Percentiles rank a stretch among this genome's conserved stretches.
phyloP scores from a whole-genome alignment of 2,329 filamentous ascomycete genomes.

The Aspergillus novoparasiticus region DNA sequence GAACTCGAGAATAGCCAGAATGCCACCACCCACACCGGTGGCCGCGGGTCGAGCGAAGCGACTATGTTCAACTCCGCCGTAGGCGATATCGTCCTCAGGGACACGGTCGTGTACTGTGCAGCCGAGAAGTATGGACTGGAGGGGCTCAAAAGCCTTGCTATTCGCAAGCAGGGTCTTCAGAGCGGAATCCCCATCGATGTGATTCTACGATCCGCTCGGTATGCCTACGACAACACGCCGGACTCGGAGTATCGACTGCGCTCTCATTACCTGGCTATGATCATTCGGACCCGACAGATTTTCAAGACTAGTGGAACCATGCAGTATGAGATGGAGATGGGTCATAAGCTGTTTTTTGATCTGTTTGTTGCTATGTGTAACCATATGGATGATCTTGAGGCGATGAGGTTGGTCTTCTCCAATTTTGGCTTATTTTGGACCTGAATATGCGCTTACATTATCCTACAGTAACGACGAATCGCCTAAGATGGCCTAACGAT shows the following conservation, averaged over 20 bases:
- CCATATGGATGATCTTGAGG: conserved; percentile 93
- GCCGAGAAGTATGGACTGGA: conserved; percentile 89
- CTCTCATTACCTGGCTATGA: conserved; percentile 95
- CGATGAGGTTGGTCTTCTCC: conserved; percentile 66
- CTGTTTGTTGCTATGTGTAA: conserved; percentile 98
- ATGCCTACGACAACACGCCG: conserved; percentile 93
- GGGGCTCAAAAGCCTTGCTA: conserved; percentile 85
- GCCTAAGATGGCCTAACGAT: neutral
- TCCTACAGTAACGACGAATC: neutral
- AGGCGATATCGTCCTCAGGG: conserved; percentile 77
- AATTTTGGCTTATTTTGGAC: neutral
- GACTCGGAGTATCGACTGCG: conserved; percentile 89
- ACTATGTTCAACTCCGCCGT: conserved; percentile 77
- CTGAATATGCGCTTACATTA: neutral
- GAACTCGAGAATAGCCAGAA: conserved; percentile 75
- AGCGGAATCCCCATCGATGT: conserved; percentile 88
- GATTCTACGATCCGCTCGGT: conserved; percentile 89
- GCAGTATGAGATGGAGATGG: conserved; percentile 97
- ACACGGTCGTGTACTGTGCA: conserved; percentile 93
- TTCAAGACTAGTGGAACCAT: conserved; percentile 98
- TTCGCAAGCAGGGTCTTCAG: conserved; percentile 94
- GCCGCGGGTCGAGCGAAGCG: conserved; percentile 68
- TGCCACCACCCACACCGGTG: conserved; percentile 54
- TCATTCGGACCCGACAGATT: conserved; percentile 94
- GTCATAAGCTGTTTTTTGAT: conserved; percentile 95